These are phyloP conservation scores for Adiantum capillusveneris DNA, from an alignment of 75 land plant genomes.

Conservation along the genomic window DNA sequence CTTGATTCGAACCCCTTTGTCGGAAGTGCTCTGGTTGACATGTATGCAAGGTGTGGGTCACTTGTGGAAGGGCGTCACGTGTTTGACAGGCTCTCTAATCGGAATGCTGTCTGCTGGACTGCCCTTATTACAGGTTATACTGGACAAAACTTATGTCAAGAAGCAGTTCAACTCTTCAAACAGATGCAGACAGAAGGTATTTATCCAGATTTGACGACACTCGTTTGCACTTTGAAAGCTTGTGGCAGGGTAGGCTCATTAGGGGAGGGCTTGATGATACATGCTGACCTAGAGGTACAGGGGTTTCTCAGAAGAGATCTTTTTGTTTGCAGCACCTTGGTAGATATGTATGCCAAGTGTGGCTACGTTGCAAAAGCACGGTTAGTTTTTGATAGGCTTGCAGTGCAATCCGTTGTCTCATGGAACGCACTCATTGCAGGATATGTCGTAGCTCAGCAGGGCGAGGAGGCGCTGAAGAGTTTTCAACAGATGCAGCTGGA, in stretches of 20 bases:
- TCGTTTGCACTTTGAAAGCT: background rate
- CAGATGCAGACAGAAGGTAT: background rate
- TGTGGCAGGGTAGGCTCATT: background rate
- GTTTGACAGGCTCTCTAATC: background rate
- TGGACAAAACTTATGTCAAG: background rate
- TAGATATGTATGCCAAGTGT: slow-evolving; percentile 1
- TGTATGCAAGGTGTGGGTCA: slow-evolving; percentile 6
- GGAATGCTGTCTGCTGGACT: background rate
- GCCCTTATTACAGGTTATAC: slow-evolving; percentile 4
- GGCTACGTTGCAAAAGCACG: background rate
- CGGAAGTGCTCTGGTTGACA: slow-evolving; percentile 3
- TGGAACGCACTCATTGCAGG: background rate
- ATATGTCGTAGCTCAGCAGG: background rate
- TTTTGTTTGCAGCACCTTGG: background rate
- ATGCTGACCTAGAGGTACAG: background rate
- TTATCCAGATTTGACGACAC: background rate
- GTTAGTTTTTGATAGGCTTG: background rate
- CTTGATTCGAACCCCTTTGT: background rate
- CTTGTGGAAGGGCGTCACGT: background rate
- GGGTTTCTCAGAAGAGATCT: background rate
- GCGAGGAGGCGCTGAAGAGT: background rate
- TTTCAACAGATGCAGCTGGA: background rate
- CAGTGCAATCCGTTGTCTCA: background rate
- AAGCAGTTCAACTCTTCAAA: background rate
- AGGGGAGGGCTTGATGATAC: background rate